phyloP scores from a whole-genome alignment of 768 basidiomycete species.

The Antrodiella citrinella region DNA sequence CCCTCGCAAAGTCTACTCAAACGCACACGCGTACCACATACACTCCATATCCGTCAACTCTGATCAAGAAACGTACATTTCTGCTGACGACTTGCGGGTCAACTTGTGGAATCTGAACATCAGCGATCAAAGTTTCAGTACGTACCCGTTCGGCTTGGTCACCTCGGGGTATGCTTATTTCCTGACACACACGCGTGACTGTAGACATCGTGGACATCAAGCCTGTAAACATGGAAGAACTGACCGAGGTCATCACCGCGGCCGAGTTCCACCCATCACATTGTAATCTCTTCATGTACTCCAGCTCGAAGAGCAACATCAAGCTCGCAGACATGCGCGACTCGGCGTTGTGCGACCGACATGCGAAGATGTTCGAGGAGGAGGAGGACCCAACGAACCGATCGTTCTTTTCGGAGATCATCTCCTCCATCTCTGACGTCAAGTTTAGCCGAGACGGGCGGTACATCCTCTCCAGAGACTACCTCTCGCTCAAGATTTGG shows the following conservation, averaged over 20 bases:
- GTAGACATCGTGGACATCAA: conserved; percentile 99
- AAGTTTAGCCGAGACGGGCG: conserved; percentile 98
- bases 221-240: conserved; percentile 98
- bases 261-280: conserved; percentile 97
- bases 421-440: conserved; percentile 98
- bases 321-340: conserved; percentile 99
- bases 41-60: conserved; percentile 99
- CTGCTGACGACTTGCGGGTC: conserved; percentile 95
- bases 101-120: conserved; percentile 99
- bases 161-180: background rate
- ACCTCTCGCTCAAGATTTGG: conserved; percentile 98
- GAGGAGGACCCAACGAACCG: conserved; percentile 96
- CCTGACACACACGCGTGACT: no score
- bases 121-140: conserved; percentile 98
- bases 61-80: conserved; percentile 98
- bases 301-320: conserved; percentile 98
- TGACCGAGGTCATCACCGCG: conserved; percentile 99
- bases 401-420: conserved; percentile 99
- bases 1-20: conserved; percentile 96
- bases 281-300: conserved; percentile 99
- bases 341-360: conserved; percentile 90
- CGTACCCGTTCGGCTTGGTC: conserved; percentile 34
- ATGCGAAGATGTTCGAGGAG: conserved; percentile 97
- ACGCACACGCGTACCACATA: conserved; percentile 99
- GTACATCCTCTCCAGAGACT: conserved; percentile 95